Conservation (phyloP, 306 rosid species). For the Castanea sativa region DNA sequence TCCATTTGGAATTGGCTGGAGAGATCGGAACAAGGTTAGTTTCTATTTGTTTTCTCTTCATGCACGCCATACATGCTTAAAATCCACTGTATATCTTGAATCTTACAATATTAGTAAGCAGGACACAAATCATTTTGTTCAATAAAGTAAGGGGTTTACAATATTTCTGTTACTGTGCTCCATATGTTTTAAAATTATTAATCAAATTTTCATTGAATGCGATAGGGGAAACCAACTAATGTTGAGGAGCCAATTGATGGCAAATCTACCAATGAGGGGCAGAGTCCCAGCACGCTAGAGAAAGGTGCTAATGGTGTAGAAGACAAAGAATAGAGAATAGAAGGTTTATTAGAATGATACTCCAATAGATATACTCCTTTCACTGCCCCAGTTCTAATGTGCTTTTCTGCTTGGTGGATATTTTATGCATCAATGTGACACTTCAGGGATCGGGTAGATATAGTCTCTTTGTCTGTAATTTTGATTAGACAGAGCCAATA, state of each 20-base stretch:
- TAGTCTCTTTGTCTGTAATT: slow-evolving; percentile 30
- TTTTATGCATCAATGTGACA: slow-evolving; percentile 5
- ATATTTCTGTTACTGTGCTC: neutral
- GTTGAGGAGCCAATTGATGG: slow-evolving; percentile 52
- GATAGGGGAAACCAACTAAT: slow-evolving; percentile 57
- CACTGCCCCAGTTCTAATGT: slow-evolving; percentile 6
- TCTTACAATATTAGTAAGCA: neutral
- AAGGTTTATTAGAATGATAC: slow-evolving; percentile 13
- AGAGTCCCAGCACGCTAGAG: slow-evolving; percentile 34
- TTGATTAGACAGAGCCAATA: slow-evolving; percentile 35
- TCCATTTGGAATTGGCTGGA: slow-evolving; percentile 97
- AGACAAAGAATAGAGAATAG: slow-evolving; percentile 40
- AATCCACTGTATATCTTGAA: neutral
- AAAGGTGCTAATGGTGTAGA: slow-evolving; percentile 54
- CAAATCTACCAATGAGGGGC: slow-evolving; percentile 40
- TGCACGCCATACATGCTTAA: neutral
- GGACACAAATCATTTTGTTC: neutral
- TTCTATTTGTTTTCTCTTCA: slow-evolving; percentile 1
- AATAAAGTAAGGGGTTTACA: neutral
- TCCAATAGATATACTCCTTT: neutral
- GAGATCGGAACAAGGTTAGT: slow-evolving; percentile 88
- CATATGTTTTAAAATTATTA: slow-evolving; percentile 13
- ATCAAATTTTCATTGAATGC: slow-evolving; percentile 24
- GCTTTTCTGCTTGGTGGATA: slow-evolving; percentile 18
- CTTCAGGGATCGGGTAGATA: slow-evolving; percentile 29